Percentiles rank a stretch among this genome's conserved stretches.
Conservation (phyloP, 805 yeast species). For the Metschnikowia aberdeeniae region DNA sequence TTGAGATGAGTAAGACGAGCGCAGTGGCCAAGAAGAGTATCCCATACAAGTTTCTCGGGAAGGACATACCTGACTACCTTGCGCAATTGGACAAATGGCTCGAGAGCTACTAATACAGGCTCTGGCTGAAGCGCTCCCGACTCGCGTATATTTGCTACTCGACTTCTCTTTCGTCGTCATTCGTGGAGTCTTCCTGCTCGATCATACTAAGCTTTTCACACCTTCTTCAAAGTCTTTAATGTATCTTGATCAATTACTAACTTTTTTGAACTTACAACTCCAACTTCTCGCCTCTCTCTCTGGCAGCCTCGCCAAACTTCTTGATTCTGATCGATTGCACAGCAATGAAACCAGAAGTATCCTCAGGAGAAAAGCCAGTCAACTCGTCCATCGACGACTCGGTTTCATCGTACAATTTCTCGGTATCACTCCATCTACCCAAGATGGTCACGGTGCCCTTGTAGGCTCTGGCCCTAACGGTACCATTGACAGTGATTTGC, state of each 20-base stretch:
- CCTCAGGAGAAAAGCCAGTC: conserved; percentile 96
- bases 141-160: too few relatives aligned
- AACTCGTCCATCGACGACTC: conserved; percentile 99
- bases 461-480: conserved; percentile 88
- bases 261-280: conserved; percentile 29
- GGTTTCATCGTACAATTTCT: conserved; percentile 94
- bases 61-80: conserved; percentile 22
- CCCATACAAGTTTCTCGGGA: conserved; percentile 30
- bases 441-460: conserved; percentile 81
- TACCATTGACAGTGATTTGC: conserved; percentile 93
- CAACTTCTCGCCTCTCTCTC: conserved; percentile 63
- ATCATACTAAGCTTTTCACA: too few relatives aligned
- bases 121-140: not conserved
- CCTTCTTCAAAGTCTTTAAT: too few relatives aligned
- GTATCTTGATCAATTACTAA: too few relatives aligned
- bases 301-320: conserved; percentile 94
- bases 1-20: conserved; percentile 29
- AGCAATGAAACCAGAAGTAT: conserved; percentile 95
- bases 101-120: not conserved
- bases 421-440: conserved; percentile 95
- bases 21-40: conserved; percentile 31
- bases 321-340: conserved; percentile 98
- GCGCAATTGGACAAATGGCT: conserved; percentile 8
- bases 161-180: too few relatives aligned
- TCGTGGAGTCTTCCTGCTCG: too few relatives aligned